A percentile compares a stretch with the other conserved stretches of the same genome.
Conservation (phyloP, 1,284 basidiomycete species). For the Austropuccinia psidii region DNA sequence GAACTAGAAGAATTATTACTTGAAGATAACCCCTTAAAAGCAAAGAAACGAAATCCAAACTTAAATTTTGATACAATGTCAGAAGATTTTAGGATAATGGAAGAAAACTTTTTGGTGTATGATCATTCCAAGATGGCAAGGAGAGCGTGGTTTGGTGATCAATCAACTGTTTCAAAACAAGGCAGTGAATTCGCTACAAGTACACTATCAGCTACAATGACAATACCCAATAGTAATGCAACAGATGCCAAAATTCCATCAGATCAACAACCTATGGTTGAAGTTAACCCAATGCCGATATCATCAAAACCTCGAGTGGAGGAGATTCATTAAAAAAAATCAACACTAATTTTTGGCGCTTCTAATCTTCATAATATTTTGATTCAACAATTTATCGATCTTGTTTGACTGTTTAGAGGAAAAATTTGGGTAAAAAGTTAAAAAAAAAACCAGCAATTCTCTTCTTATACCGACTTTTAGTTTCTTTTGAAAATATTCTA, state of each 20-base stretch:
- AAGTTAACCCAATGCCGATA: too few species aligned
- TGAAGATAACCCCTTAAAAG: conserved; percentile 95
- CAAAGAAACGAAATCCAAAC: conserved; percentile 79
- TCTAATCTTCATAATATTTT: too few species aligned
- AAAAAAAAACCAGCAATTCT: too few species aligned
- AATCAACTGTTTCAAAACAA: not conserved
- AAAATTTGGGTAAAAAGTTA: too few species aligned
- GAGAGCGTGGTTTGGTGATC: conserved; percentile 66
- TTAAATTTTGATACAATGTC: conserved; percentile 76
- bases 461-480: too few species aligned
- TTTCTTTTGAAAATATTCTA: too few species aligned
- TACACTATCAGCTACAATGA: conserved; percentile 3
- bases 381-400: too few species aligned
- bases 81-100: conserved; percentile 90
- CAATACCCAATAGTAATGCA: conserved; percentile 1
- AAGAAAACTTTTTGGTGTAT: conserved; percentile 79
- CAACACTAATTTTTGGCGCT: too few species aligned
- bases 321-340: too few species aligned
- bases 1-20: conserved; percentile 90
- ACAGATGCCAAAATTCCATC: too few species aligned
- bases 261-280: conserved; percentile 8
- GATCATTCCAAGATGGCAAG: conserved; percentile 61
- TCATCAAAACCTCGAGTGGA: too few species aligned
- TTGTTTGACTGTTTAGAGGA: too few species aligned
- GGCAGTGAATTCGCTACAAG: not conserved